Percentiles rank a stretch among this genome's conserved stretches.
Evolutionary conservation across 2,329 filamentous ascomycete genomes (phyloP).

Genomic region (Hypoxylon sp.): DNA sequence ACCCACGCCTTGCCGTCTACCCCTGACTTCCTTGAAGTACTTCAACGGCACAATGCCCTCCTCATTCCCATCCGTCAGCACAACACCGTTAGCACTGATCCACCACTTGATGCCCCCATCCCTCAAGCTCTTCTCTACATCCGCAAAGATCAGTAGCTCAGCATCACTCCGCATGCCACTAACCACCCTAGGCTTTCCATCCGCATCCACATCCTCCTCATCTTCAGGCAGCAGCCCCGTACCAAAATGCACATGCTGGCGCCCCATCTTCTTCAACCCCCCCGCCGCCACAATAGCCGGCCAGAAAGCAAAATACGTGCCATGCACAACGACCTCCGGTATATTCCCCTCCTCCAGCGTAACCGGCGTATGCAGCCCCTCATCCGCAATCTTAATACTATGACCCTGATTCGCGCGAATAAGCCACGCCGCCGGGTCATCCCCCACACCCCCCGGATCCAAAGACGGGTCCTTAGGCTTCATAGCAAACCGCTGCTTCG

Average conservation of each 20-base stretch:
- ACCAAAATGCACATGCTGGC: constrained; percentile 93
- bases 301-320: constrained; percentile 89
- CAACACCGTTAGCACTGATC: constrained; percentile 82
- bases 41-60: constrained; percentile 74
- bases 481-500: constrained; percentile 92
- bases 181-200: constrained; percentile 64
- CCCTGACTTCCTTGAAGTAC: constrained; percentile 81
- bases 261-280: constrained; percentile 83
- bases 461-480: constrained; percentile 64
- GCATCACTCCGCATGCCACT: constrained; percentile 86
- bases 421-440: constrained; percentile 76
- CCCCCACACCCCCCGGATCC: constrained; percentile 49
- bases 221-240: constrained; percentile 73
- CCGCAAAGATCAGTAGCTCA: constrained; percentile 83
- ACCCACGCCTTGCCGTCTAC: constrained; percentile 70
- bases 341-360: constrained; percentile 70
- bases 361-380: constrained; percentile 78
- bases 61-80: constrained; percentile 73
- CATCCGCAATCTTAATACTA: constrained; percentile 81
- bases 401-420: constrained; percentile 98
- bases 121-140: constrained; percentile 76
- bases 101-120: constrained; percentile 78
- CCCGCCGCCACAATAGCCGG: constrained; percentile 79
- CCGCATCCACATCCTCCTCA: constrained; percentile 38
- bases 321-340: constrained; percentile 82